These are phyloP conservation scores for Eutrema japonicum DNA, from an alignment of 345 rosid species.

Conservation along the genomic window DNA sequence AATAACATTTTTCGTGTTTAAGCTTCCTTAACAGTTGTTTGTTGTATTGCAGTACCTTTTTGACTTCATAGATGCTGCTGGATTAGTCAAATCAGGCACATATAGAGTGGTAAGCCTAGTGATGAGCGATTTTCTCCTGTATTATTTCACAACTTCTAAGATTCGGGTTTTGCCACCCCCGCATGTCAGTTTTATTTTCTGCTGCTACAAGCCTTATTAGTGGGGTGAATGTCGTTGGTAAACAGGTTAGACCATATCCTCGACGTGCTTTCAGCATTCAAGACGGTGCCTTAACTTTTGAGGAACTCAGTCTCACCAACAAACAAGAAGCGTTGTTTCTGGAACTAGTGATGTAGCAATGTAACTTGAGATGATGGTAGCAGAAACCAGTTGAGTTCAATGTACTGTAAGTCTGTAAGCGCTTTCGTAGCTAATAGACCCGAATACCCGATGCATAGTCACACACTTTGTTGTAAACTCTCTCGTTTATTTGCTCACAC, in stretches of 20 bases:
- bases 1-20: neutral
- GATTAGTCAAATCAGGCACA: constrained; percentile 64
- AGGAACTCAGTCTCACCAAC: constrained; percentile 69
- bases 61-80: constrained; percentile 72
- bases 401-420: constrained; percentile 18
- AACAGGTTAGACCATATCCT: constrained; percentile 83
- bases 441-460: neutral
- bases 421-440: constrained; percentile 12
- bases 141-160: neutral
- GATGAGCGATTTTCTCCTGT: neutral
- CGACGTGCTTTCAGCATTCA: constrained; percentile 56
- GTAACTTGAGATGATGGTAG: constrained; percentile 12
- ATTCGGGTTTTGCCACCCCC: neutral
- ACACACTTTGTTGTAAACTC: neutral
- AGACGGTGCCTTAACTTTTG: constrained; percentile 60
- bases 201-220: neutral
- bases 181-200: neutral
- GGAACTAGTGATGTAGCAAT: constrained; percentile 58
- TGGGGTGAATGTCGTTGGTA: constrained; percentile 32
- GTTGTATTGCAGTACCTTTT: constrained; percentile 57
- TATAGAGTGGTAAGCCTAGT: constrained; percentile 68
- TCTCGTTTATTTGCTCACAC: constrained; percentile 5
- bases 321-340: constrained; percentile 84
- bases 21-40: constrained; percentile 39
- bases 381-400: constrained; percentile 23